Percentiles rank a stretch among this genome's conserved stretches.
Conservation (phyloP, 371 early-diverging fungal genomes). For the Apophysomyces variabilis region DNA sequence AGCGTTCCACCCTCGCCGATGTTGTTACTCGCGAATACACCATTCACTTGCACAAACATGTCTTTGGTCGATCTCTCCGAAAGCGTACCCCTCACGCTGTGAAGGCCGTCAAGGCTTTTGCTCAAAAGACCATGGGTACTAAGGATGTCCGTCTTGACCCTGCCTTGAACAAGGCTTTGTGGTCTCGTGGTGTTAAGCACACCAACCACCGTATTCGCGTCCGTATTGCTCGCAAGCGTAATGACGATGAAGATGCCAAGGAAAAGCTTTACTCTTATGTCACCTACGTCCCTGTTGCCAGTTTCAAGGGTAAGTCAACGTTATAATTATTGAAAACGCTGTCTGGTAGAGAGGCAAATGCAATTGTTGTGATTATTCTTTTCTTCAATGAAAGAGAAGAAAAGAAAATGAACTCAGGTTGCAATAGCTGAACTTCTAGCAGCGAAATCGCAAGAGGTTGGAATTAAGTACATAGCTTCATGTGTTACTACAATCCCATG, state of each 20-base stretch:
- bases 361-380: neutral
- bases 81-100: constrained; percentile 92
- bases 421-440: constrained; percentile 16
- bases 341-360: constrained; percentile 20
- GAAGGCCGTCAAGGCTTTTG: constrained; percentile 85
- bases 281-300: constrained; percentile 77
- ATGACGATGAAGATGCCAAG: constrained; percentile 89
- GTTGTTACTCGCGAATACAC: constrained; percentile 50
- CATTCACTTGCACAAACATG: constrained; percentile 89
- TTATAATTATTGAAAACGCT: constrained; percentile 1
- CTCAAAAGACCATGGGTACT: constrained; percentile 86
- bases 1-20: constrained; percentile 28
- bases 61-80: constrained; percentile 84
- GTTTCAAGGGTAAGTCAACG: constrained; percentile 71
- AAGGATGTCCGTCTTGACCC: constrained; percentile 77
- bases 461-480: constrained; percentile 1
- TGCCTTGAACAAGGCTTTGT: constrained; percentile 76
- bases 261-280: constrained; percentile 92
- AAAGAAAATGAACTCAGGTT: neutral
- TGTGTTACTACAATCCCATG: no score
- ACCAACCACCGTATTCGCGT: constrained; percentile 91
- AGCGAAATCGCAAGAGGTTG: constrained; percentile 25
- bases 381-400: neutral
- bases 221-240: constrained; percentile 85
- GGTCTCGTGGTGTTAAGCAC: constrained; percentile 86